Percentiles rank a stretch among this genome's conserved stretches.
Evolutionary conservation across 164 flowering plant genomes (phyloP).

Genomic region (Platanus orientalis): DNA sequence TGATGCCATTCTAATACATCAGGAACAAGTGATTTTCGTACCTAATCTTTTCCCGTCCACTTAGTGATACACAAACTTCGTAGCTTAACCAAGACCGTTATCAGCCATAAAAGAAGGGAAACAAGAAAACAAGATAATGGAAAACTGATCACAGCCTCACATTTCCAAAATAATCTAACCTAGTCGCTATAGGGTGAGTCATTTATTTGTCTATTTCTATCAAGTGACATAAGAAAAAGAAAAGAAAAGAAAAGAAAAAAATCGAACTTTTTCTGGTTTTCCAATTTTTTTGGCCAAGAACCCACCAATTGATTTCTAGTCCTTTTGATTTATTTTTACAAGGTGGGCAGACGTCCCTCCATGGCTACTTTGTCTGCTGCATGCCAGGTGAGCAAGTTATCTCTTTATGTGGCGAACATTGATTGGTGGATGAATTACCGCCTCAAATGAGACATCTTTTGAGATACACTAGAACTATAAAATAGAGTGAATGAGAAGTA

Average conservation of each 20-base stretch:
- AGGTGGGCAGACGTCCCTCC: conserved; percentile 25
- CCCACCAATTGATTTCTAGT: conserved; percentile 1
- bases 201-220: conserved; percentile 15
- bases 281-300: conserved; percentile 4
- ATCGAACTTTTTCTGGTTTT: conserved; percentile 14
- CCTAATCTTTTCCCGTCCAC: too few species aligned
- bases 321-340: conserved; percentile 11
- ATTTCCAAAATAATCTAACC: conserved; percentile 11
- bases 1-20: too few species aligned
- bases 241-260: background rate
- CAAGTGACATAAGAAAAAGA: conserved; percentile 3
- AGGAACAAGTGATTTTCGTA: too few species aligned
- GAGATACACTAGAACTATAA: conserved; percentile 22
- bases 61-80: background rate
- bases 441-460: conserved; percentile 46
- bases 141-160: conserved; percentile 15
- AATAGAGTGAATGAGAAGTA: conserved; percentile 11
- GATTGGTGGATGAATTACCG: conserved; percentile 27
- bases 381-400: conserved; percentile 34
- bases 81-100: background rate
- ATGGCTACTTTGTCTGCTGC: conserved; percentile 22
- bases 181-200: conserved; percentile 4
- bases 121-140: background rate
- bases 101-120: background rate
- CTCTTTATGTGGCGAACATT: conserved; percentile 25